Evolutionary conservation across 1,284 basidiomycete species (phyloP), one percentile per base, ranked within the genome.

Genomic region (Porodaedalea pini): DNA sequence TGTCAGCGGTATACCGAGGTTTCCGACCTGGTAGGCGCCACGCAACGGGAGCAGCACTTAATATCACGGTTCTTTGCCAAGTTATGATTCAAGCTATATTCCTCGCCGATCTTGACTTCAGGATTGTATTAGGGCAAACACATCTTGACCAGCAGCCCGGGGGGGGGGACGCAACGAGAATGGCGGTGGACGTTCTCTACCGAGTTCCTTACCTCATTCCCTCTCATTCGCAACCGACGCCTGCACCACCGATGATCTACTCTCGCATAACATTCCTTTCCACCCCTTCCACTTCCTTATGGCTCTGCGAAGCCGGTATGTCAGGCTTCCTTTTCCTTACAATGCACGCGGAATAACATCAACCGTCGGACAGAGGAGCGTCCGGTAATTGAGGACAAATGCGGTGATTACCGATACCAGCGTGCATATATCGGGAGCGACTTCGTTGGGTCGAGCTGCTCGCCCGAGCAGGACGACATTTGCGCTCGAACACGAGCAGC

Each of bases 371-470:
- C 96, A 97, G 3, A 99, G 78, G 66, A 97, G 91, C 4, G 82
- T 81, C 63, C 95, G 92, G 71, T 99, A 97, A 71, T 99, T 97
- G 39, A 97, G 75, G 67, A 93, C 94, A 34, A 99, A 90, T 1
- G 87, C 76, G 0, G 93, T 92, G 32, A 99, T 78, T 15, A 86
- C 86, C 32, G 91, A 94, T 1, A 88, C 85, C 19, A 95, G 73
- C 53, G 94, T 80, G 57, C 79, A 77, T 2, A 81, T 75, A 47
- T 86, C 80, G 0, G 86, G 79, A 13, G 97, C 83, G 51, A 92
- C 81, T 99, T 99, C 1, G 97, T 99, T 17, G 96, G 95, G 69
- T 99, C 97, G 54, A 90, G 73, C 2, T 83, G 78, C 0, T 96
- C 97, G 0, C 96, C 97, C 96, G 51, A 98, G 73, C 3, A 99